These are phyloP conservation scores for Cladophialophora exuberans DNA, from an alignment of 2,329 filamentous ascomycete genomes.

Conservation along the genomic window DNA sequence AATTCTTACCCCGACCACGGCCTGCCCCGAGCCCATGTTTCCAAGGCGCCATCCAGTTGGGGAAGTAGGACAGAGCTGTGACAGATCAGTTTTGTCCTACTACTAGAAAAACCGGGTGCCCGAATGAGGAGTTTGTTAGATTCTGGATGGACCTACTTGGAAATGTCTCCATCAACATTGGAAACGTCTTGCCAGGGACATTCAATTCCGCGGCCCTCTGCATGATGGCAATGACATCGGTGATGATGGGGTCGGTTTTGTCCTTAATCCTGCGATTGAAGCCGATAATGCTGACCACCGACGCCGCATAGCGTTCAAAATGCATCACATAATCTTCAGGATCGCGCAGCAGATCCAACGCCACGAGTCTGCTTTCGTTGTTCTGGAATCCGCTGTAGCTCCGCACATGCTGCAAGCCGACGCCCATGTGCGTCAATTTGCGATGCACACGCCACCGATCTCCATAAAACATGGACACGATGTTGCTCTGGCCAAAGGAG, in stretches of 20 bases:
- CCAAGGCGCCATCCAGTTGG: constrained; percentile 55
- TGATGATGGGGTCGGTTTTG: constrained; percentile 61
- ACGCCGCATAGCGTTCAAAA: constrained; percentile 47
- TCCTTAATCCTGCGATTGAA: constrained; percentile 45
- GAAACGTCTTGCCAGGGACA: constrained; percentile 59
- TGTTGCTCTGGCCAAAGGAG: constrained; percentile 35
- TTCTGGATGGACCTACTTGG: constrained; percentile 36
- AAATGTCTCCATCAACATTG: constrained; percentile 62
- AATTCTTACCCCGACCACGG: constrained; percentile 52
- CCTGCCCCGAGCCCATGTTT: constrained; percentile 51
- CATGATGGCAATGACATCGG: constrained; percentile 64
- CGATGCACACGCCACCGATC: constrained; percentile 47
- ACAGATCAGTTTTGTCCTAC: constrained; percentile 1
- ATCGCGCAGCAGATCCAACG: constrained; percentile 43
- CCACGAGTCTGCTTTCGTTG: constrained; percentile 61
- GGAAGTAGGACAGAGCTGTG: constrained; percentile 49
- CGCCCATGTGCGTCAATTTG: constrained; percentile 57
- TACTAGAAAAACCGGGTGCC: no score
- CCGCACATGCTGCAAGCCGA: constrained; percentile 59
- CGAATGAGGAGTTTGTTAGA: neutral
- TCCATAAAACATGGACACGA: constrained; percentile 50
- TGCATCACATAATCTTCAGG: constrained; percentile 43
- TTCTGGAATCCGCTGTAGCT: constrained; percentile 60
- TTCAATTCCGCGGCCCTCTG: constrained; percentile 61
- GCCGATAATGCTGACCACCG: constrained; percentile 46